A percentile compares a stretch with the other conserved stretches of the same genome.
phyloP scores from a whole-genome alignment of 768 basidiomycete species.

The Lenzites betulinus region DNA sequence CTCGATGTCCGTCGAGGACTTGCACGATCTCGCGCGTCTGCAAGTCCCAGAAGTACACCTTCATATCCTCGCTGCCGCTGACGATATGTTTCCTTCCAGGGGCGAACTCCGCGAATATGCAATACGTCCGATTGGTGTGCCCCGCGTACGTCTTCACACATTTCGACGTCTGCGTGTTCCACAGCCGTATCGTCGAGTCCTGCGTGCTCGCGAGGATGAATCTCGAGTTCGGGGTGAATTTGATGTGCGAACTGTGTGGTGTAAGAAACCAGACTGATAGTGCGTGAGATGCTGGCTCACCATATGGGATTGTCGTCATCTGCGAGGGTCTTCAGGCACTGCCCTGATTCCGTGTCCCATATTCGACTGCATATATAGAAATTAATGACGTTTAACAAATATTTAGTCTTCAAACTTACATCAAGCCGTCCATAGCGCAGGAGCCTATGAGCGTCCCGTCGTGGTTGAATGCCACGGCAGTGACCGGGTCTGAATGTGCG shows the following conservation, averaged over 20 bases:
- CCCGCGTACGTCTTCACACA: constrained; percentile 93
- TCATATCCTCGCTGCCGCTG: constrained; percentile 89
- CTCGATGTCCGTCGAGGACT: constrained; percentile 77
- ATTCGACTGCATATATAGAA: constrained; percentile 67
- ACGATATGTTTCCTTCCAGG: constrained; percentile 71
- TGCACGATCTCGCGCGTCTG: constrained; percentile 79
- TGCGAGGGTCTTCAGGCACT: constrained; percentile 95
- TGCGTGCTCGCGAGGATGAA: constrained; percentile 91
- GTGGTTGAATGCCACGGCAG: constrained; percentile 89
- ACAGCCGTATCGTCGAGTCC: constrained; percentile 91
- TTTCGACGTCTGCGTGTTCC: constrained; percentile 90
- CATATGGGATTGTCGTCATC: constrained; percentile 96
- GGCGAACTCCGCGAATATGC: constrained; percentile 69
- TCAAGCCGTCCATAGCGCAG: constrained; percentile 94
- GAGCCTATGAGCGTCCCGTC: constrained; percentile 95
- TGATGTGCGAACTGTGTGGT: constrained; percentile 70
- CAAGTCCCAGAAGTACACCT: constrained; percentile 88
- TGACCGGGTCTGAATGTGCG: constrained; percentile 97
- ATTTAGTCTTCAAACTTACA: constrained; percentile 58
- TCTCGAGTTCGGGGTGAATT: constrained; percentile 90
- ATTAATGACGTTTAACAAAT: too few relatives aligned
- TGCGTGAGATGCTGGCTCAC: constrained; percentile 39
- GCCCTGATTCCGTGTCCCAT: constrained; percentile 97
- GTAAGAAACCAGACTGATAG: not conserved
- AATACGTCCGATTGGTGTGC: constrained; percentile 85